These are phyloP conservation scores for Pezicula rhizophila DNA, from an alignment of 2,329 filamentous ascomycete genomes.

Conservation along the genomic window DNA sequence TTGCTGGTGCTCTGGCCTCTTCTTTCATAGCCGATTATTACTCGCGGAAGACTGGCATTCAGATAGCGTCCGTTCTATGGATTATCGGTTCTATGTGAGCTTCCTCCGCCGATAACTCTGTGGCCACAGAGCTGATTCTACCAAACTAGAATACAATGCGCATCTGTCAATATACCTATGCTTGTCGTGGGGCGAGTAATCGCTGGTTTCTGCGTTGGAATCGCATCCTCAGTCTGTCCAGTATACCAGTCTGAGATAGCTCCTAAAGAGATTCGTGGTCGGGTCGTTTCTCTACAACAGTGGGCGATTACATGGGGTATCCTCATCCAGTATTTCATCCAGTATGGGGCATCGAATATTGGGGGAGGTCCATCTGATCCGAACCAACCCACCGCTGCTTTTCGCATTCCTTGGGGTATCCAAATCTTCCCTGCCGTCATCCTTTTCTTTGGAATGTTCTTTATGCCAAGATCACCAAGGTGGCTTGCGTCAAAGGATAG, in stretches of 20 bases:
- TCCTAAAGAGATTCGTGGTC: conserved; percentile 49
- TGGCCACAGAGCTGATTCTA: neutral
- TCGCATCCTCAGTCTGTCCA: conserved; percentile 61
- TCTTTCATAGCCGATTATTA: conserved; percentile 49
- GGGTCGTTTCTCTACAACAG: conserved; percentile 60
- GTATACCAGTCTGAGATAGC: conserved; percentile 65
- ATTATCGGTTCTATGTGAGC: conserved; percentile 34
- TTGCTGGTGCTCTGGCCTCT: conserved; percentile 53
- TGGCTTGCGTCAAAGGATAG: conserved; percentile 65
- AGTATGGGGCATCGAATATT: conserved; percentile 54
- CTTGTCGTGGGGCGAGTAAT: conserved; percentile 65
- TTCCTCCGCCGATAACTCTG: neutral
- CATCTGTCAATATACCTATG: conserved; percentile 61
- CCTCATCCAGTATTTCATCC: conserved; percentile 60
- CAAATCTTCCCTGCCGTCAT: conserved; percentile 50
- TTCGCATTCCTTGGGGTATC: conserved; percentile 56
- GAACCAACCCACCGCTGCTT: conserved; percentile 46
- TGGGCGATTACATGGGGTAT: conserved; percentile 70
- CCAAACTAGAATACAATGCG: conserved; percentile 46
- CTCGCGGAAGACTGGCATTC: conserved; percentile 40
- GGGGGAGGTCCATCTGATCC: conserved; percentile 44
- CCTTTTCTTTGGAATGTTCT: conserved; percentile 50
- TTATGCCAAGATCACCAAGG: conserved; percentile 59
- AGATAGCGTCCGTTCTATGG: conserved; percentile 43
- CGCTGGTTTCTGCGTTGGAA: conserved; percentile 68